Evolutionary conservation across 495 filamentous ascomycete genomes (phyloP).

Genomic region (Bryoglossum gracile): DNA sequence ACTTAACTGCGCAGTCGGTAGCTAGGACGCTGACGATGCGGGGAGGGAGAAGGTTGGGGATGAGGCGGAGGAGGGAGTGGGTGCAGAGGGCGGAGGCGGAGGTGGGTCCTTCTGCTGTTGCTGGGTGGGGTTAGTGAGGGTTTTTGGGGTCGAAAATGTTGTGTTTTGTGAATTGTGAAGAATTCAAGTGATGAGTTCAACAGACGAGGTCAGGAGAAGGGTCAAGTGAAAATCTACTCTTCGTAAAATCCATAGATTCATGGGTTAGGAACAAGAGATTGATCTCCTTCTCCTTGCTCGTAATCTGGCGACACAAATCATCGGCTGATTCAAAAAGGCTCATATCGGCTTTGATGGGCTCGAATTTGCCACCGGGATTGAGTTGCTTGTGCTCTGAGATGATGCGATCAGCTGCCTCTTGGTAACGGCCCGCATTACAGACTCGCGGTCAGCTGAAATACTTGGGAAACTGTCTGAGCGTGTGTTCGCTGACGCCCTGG

Average conservation of each 20-base stretch:
- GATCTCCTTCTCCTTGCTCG: conserved; percentile 4
- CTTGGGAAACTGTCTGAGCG: conserved; percentile 29
- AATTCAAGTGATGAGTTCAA: too few relatives aligned
- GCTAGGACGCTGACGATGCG: conserved; percentile 11
- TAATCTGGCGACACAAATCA: conserved; percentile 21
- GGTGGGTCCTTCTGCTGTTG: conserved; percentile 22
- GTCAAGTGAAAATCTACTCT: neutral
- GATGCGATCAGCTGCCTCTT: conserved; percentile 27
- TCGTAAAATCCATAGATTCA: conserved; percentile 3
- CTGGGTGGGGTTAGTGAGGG: neutral
- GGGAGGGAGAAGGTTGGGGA: conserved; percentile 21
- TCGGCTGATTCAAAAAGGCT: conserved; percentile 19
- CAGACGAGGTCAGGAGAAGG: too few relatives aligned
- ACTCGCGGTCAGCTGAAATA: conserved; percentile 5
- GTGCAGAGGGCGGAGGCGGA: conserved; percentile 11
- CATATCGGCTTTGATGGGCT: conserved; percentile 19
- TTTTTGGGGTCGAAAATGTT: neutral
- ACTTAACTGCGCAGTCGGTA: too few relatives aligned
- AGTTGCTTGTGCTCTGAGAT: conserved; percentile 23
- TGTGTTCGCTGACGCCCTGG: conserved; percentile 34
- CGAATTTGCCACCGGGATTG: conserved; percentile 14
- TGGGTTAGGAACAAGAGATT: conserved; percentile 22
- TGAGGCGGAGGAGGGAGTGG: conserved; percentile 20
- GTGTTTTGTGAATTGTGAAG: neutral
- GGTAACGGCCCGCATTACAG: conserved; percentile 36